Conservation (phyloP, 2,329 filamentous ascomycete species). For the Penicillium nordicum region DNA sequence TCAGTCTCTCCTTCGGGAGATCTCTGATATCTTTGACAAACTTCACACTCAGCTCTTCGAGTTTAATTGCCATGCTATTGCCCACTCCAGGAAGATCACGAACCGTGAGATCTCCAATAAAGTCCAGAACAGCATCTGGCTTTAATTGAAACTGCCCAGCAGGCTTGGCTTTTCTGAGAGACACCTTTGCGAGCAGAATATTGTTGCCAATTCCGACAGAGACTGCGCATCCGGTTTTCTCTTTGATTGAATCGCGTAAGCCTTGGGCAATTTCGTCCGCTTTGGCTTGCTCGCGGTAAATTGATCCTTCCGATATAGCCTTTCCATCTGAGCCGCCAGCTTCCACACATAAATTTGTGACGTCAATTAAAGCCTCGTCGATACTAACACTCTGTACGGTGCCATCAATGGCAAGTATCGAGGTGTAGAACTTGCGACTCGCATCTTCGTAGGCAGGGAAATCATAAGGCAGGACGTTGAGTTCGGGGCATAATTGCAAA, state of each 20-base stretch:
- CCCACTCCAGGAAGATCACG: constrained; percentile 89
- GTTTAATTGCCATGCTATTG: constrained; percentile 78
- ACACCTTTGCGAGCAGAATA: constrained; percentile 86
- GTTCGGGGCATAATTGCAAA: constrained; percentile 72
- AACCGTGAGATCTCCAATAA: constrained; percentile 74
- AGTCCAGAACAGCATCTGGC: constrained; percentile 71
- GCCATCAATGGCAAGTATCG: constrained; percentile 74
- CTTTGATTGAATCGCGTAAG: constrained; percentile 68
- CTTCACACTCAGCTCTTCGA: constrained; percentile 81
- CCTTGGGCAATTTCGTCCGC: constrained; percentile 67
- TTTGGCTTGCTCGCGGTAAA: constrained; percentile 74
- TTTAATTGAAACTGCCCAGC: constrained; percentile 88
- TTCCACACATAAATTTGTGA: constrained; percentile 66
- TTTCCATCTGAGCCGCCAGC: constrained; percentile 64
- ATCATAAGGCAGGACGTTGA: constrained; percentile 92
- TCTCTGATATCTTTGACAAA: constrained; percentile 79
- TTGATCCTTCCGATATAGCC: constrained; percentile 62
- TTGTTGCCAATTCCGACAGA: constrained; percentile 91
- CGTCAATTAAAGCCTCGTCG: constrained; percentile 87
- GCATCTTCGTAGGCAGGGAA: constrained; percentile 93
- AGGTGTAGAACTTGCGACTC: constrained; percentile 81
- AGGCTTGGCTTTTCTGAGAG: constrained; percentile 86
- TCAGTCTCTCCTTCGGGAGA: constrained; percentile 70
- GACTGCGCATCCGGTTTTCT: constrained; percentile 76
- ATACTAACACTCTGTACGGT: constrained; percentile 94